Base-by-base conservation (phyloP, 2,329 filamentous ascomycete species). In the Nemania sp. region DNA sequence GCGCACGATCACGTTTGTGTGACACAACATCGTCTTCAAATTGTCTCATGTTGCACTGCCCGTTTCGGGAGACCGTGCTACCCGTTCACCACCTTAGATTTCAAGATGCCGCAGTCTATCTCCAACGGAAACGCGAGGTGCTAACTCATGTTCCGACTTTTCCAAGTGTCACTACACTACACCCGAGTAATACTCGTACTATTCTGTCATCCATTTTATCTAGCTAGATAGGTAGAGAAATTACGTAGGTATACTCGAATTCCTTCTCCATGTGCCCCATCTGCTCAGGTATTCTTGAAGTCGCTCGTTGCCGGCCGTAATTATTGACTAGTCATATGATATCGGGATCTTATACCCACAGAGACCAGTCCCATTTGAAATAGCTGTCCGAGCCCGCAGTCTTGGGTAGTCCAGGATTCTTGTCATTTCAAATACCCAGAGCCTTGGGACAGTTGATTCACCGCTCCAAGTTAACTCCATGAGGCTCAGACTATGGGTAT, bases 401-500 rank as follows among this genome's bases (percentile, higher is more conserved):
- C 37, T 53, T 53, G 56, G 56, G 42, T 56, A 22, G 41, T 52
- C 49, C 15, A 59, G 56, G 46, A 37, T 53, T 24, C 40, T 48
- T 46, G 14, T 47, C 44, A 59, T 59, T 58, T 56, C 56, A 56
- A 56, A 56, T 56, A 53, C 49, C 53, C 52, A 52, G 43, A 37
- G 41, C 33, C 42, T 39, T 56, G 56, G 53, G 49, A 53, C 45
- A 7, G 36, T 36, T 26, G 15, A 50, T 50, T 59, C 49, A 53
- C 56, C 53, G 56, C 49, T 42, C 43, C 26, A 20, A 42, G 26
- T 14, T 20, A 41, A 22, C 24, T 20, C 23, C 17, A 23, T 52
- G 43, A 58, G 40, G 48, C 44, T 49, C 33, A 47, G 46, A 39
- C n/a, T 11, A 34, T 23, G 30, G 31, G 23, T 42, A 17, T 31